Evolutionary conservation across 2,329 filamentous ascomycete genomes (phyloP), one percentile per base, ranked within the genome.

Genomic region (Colletotrichum plurivorum): DNA sequence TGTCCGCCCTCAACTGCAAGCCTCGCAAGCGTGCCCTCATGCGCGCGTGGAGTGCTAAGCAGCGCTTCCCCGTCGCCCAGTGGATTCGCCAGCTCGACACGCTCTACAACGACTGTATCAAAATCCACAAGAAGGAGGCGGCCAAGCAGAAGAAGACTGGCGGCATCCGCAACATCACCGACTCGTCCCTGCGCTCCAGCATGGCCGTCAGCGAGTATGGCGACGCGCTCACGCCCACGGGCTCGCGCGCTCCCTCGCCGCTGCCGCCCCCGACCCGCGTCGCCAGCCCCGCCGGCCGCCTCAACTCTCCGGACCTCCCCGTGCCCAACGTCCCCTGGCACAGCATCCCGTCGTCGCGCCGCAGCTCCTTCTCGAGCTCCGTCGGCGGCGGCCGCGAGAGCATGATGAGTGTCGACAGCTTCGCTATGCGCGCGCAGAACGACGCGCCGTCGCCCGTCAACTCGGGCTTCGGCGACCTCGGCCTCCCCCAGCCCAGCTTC

Each of bases 21-120:
- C 78, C 79, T 15, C 82, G 87, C 43, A 85, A 85, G 27, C 82
- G 90, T 63, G 87, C 87, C 1, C 82, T 87, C 73, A 92, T 92
- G 90, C 84, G 90, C 75, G 90, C 89, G 46, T 84, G 88, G 67
- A 90, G 88, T 20, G 88, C 88, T 5, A 88, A 89, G 72, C 90
- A 92, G 74, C 84, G 90, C 36, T 92, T 92, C 79, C 90, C 90
- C 16, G 89, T 92, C 15, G 87, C 87, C 4, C 88, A 91, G 74
- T 92, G 90, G 90, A 83, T 90, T 59, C 87, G 90, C 73, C 88
- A 90, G 70, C 79, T 92, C 10, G 89, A 90, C 70, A 88, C 87
- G 48, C 82, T 92, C 18, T 89, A 92, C 74, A 80, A 80, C 15
- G 88, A 85, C 10, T 84, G 89, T 0, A 91, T 92, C 75, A 85